phyloP scores from a whole-genome alignment of 768 basidiomycete genomes.

The Boletus pseudo-olivaceus region DNA sequence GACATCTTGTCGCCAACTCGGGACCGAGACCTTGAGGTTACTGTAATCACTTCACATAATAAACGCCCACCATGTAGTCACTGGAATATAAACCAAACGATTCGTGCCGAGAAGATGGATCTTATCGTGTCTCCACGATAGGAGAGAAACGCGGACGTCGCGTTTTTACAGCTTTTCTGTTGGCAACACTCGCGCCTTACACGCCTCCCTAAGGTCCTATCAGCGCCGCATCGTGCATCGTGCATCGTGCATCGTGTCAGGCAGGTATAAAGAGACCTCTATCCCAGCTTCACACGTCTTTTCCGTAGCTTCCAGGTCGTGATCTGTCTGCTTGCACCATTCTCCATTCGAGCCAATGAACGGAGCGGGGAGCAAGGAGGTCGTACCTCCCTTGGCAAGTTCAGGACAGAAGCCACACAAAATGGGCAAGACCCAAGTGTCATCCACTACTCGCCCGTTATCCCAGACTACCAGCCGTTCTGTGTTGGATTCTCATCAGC shows the following conservation, averaged over 20 bases:
- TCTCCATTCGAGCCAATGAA: constrained; percentile 11
- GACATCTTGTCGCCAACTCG: background rate
- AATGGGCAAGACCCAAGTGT: constrained; percentile 6
- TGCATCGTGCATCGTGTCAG: constrained; percentile 15
- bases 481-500: constrained; percentile 12
- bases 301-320: background rate
- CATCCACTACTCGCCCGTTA: background rate
- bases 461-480: constrained; percentile 6
- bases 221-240: constrained; percentile 10
- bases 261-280: constrained; percentile 13
- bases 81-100: background rate
- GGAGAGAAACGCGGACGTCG: constrained; percentile 19
- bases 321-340: background rate
- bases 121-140: background rate
- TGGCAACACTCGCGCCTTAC: constrained; percentile 6
- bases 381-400: background rate
- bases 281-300: background rate
- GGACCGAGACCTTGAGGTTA: background rate
- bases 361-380: constrained; percentile 2
- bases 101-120: background rate
- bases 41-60: background rate
- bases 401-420: constrained; percentile 13
- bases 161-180: constrained; percentile 9
- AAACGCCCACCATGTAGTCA: background rate
- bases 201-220: constrained; percentile 11